Evolutionary conservation across 805 yeast genomes (phyloP).

Genomic region (Lipomyces lipofer): DNA sequence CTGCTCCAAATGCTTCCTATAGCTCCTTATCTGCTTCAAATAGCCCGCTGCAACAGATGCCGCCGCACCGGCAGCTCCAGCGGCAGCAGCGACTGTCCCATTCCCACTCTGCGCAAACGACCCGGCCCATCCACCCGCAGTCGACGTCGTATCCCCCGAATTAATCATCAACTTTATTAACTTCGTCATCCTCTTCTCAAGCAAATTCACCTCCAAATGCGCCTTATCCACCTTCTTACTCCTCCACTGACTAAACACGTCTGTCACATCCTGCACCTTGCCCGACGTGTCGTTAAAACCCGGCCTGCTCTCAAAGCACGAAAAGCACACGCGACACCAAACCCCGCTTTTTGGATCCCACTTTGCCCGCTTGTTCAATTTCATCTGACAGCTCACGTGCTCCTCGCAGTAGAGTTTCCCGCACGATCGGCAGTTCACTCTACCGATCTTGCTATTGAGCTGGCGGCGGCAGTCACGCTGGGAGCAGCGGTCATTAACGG

Average conservation of each 20-base stretch:
- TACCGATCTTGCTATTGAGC: constrained; percentile 55
- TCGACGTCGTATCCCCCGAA: constrained; percentile 32
- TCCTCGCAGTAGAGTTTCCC: constrained; percentile 67
- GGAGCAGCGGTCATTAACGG: constrained; percentile 48
- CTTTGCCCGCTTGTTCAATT: constrained; percentile 50
- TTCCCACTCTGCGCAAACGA: constrained; percentile 21
- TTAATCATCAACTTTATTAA: constrained; percentile 19
- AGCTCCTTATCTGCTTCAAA: constrained; percentile 32
- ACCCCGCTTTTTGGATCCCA: constrained; percentile 53
- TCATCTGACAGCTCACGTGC: constrained; percentile 59
- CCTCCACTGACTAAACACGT: constrained; percentile 47
- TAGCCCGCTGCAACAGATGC: constrained; percentile 28
- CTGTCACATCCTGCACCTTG: constrained; percentile 48
- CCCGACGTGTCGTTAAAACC: constrained; percentile 53
- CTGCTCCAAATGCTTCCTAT: constrained; percentile 46
- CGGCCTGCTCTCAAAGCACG: constrained; percentile 58
- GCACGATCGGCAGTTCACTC: constrained; percentile 73
- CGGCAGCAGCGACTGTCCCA: constrained; percentile 37
- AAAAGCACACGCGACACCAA: constrained; percentile 71
- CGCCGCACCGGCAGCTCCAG: constrained; percentile 23
- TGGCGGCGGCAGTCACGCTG: constrained; percentile 44
- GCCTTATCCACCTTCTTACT: constrained; percentile 48
- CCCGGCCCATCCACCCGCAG: constrained; percentile 31
- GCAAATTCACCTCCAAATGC: constrained; percentile 54
- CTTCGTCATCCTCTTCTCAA: constrained; percentile 56